A percentile compares a stretch with the other conserved stretches of the same genome.
These are phyloP conservation scores for Sanghuangporus sanghuang DNA, from an alignment of 1,284 basidiomycete genomes.

Conservation along the genomic window DNA sequence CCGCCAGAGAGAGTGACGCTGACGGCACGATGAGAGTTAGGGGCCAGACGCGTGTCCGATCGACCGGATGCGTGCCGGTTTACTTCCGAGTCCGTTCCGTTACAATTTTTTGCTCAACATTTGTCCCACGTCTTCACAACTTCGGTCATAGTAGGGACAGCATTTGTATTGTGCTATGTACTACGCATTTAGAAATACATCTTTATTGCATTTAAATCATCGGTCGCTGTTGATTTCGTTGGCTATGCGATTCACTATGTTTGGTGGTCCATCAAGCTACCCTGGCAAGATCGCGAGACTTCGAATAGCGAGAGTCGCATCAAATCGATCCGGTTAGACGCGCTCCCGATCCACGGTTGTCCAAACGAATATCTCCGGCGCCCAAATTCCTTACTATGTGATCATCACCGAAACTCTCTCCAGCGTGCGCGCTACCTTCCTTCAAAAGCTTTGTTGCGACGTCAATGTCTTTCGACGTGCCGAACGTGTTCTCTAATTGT, in stretches of 20 bases:
- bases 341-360: slow-evolving; percentile 21
- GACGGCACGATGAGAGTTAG: not conserved
- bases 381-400: slow-evolving; percentile 7
- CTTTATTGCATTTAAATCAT: not conserved
- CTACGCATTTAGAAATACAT: slow-evolving; percentile 8
- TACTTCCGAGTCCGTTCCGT: not conserved
- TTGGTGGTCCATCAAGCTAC: not conserved
- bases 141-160: not conserved
- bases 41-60: not conserved
- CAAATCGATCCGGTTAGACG: slow-evolving; percentile 26
- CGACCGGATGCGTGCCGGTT: not conserved
- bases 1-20: not conserved
- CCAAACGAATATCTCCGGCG: slow-evolving; percentile 12
- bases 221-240: not conserved
- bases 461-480: slow-evolving; percentile 57
- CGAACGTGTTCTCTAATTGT: slow-evolving; percentile 69
- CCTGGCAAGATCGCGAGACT: not conserved
- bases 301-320: slow-evolving; percentile 19
- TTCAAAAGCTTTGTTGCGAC: slow-evolving; percentile 54
- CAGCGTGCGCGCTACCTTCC: slow-evolving; percentile 52
- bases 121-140: not conserved
- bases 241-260: not conserved
- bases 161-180: not conserved
- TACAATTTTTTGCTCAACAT: not conserved
- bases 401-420: slow-evolving; percentile 36